Conservation (phyloP, 202 grass and related monocot species). For the Schoenoplectus triqueter region DNA sequence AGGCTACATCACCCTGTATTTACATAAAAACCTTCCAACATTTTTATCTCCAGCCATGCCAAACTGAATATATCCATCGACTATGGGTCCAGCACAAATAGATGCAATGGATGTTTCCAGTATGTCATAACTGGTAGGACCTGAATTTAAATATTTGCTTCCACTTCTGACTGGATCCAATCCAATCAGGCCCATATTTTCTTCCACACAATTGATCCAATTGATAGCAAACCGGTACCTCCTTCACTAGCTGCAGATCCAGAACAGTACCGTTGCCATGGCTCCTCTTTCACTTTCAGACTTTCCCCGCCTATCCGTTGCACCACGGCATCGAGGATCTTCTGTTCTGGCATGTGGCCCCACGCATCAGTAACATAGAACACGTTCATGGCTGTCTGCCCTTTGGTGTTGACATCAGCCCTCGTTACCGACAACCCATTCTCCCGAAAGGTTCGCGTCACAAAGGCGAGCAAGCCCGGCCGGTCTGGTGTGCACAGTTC, state of each 20-base stretch:
- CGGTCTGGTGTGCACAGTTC: slow-evolving; percentile 72
- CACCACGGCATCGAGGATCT: slow-evolving; percentile 73
- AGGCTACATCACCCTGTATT: not conserved
- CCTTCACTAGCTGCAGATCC: slow-evolving; percentile 41
- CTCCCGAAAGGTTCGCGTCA: slow-evolving; percentile 79
- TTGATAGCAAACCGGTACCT: slow-evolving; percentile 45
- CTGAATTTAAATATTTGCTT: not conserved
- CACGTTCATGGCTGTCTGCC: slow-evolving; percentile 58
- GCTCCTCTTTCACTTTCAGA: slow-evolving; percentile 74
- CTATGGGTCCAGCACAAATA: not conserved
- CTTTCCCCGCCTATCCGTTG: slow-evolving; percentile 67
- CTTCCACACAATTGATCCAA: slow-evolving; percentile 77
- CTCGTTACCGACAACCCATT: slow-evolving; percentile 80
- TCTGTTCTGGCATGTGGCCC: slow-evolving; percentile 67
- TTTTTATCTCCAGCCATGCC: not conserved
- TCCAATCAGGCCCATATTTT: slow-evolving; percentile 66
- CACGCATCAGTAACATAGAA: slow-evolving; percentile 77
- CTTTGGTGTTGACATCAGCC: slow-evolving; percentile 74
- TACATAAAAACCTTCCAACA: not conserved
- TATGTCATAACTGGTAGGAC: not conserved
- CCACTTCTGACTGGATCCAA: slow-evolving; percentile 66
- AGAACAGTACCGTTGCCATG: slow-evolving; percentile 44
- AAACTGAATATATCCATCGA: not conserved
- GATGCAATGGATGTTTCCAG: slow-evolving; percentile 8
- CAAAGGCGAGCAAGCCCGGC: slow-evolving; percentile 78